Evolutionary conservation across 2,329 filamentous ascomycete genomes (phyloP).

Genomic region (Lachnellula subtilissima): DNA sequence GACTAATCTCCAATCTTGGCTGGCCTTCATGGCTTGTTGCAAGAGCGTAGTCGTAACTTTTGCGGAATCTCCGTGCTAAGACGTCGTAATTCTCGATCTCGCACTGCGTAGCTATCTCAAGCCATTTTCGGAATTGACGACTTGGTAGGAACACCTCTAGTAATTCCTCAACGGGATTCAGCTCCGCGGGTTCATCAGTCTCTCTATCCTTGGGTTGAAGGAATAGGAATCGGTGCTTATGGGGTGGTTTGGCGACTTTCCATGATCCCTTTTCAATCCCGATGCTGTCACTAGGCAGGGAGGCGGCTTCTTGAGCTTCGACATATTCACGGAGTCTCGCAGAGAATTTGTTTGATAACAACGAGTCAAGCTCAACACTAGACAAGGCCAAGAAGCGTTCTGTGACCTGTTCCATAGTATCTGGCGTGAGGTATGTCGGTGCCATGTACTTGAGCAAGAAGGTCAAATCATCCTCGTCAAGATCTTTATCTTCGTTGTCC

Average conservation of each 20-base stretch:
- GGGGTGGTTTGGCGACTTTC: conserved; percentile 79
- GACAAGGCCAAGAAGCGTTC: conserved; percentile 79
- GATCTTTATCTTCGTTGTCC: conserved; percentile 45
- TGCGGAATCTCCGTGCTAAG: conserved; percentile 81
- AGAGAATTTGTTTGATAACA: conserved; percentile 75
- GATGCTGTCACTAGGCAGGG: conserved; percentile 41
- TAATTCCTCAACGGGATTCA: conserved; percentile 68
- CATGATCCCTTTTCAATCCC: conserved; percentile 59
- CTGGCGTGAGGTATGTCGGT: conserved; percentile 85
- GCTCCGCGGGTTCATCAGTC: conserved; percentile 35
- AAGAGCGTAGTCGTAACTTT: conserved; percentile 85
- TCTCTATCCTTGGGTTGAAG: conserved; percentile 47
- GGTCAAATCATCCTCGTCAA: conserved; percentile 77
- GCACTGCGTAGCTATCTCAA: conserved; percentile 75
- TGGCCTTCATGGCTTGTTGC: conserved; percentile 78
- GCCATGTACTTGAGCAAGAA: conserved; percentile 88
- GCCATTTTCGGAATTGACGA: conserved; percentile 81
- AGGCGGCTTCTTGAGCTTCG: conserved; percentile 54
- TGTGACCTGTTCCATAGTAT: conserved; percentile 77
- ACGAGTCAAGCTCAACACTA: conserved; percentile 73
- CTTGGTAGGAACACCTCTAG: conserved; percentile 80
- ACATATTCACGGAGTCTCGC: conserved; percentile 67
- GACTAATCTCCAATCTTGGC: conserved; percentile 77
- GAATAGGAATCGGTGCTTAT: conserved; percentile 93
- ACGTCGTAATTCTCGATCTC: conserved; percentile 69